Evolutionary conservation across 768 basidiomycete species (phyloP).

Genomic region (Russula brevipes): DNA sequence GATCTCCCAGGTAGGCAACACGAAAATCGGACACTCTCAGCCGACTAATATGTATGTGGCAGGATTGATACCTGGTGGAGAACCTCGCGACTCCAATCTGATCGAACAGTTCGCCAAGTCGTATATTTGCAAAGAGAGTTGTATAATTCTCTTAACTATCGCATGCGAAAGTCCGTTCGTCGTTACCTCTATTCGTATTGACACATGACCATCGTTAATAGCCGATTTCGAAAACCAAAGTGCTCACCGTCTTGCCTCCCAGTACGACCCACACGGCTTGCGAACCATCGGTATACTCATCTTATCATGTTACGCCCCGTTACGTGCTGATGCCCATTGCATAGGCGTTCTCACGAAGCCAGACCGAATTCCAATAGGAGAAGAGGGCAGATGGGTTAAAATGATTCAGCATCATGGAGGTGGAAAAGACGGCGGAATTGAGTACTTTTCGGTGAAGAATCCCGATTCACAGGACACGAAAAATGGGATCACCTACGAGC

Average conservation of each 20-base stretch:
- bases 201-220: constrained; percentile 28
- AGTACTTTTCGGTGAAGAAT: constrained; percentile 22
- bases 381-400: constrained; percentile 15
- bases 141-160: constrained; percentile 56
- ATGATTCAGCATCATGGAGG: neutral
- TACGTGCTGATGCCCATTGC: neutral
- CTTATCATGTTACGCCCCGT: neutral
- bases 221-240: constrained; percentile 81
- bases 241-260: constrained; percentile 56
- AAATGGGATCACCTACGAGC: constrained; percentile 21
- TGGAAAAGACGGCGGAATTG: neutral
- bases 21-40: neutral
- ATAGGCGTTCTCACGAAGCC: constrained; percentile 17
- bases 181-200: neutral
- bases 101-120: constrained; percentile 51
- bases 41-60: neutral
- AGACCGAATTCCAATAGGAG: constrained; percentile 13
- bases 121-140: constrained; percentile 59
- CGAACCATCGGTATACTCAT: constrained; percentile 58
- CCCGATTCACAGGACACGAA: constrained; percentile 20
- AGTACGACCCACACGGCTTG: constrained; percentile 54
- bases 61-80: constrained; percentile 56
- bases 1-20: constrained; percentile 37
- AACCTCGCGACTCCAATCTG: constrained; percentile 53
- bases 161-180: constrained; percentile 57